A percentile compares a stretch with the other conserved stretches of the same genome.
phyloP scores from a whole-genome alignment of 1,139 yeast species.

The Lodderomyces theae region DNA sequence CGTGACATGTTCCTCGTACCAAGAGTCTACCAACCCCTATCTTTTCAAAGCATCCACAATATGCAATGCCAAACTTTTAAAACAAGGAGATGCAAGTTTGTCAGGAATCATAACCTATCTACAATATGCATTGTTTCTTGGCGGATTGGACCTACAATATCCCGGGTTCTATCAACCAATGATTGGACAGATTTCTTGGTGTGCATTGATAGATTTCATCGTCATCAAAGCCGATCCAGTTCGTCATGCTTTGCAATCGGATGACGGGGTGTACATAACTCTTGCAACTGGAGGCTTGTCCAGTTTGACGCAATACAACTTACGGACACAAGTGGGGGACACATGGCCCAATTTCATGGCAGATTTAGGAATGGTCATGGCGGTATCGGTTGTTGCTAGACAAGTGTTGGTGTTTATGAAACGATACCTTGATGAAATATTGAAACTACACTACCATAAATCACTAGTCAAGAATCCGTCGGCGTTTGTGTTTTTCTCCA shows the following conservation, averaged over 20 bases:
- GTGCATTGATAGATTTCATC: constrained; percentile 34
- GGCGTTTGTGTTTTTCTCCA: constrained; percentile 12
- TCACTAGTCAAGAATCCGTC: constrained; percentile 6
- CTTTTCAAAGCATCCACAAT: constrained; percentile 58
- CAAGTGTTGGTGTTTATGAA: constrained; percentile 23
- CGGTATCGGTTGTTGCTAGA: constrained; percentile 19
- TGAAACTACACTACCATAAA: constrained; percentile 11
- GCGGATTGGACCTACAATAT: constrained; percentile 53
- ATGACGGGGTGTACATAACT: constrained; percentile 37
- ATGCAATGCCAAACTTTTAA: constrained; percentile 55
- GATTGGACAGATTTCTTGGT: constrained; percentile 38
- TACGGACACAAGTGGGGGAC: constrained; percentile 22
- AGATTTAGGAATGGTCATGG: constrained; percentile 28
- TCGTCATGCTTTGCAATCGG: not conserved
- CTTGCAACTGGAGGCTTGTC: constrained; percentile 33
- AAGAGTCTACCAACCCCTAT: constrained; percentile 60
- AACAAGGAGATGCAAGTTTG: constrained; percentile 56
- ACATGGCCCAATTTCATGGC: constrained; percentile 48
- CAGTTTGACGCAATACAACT: constrained; percentile 28
- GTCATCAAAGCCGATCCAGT: constrained; percentile 13
- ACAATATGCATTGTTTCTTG: constrained; percentile 59
- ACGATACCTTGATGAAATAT: constrained; percentile 15
- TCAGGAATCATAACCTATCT: constrained; percentile 49
- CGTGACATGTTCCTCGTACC: constrained; percentile 54
- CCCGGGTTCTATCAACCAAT: constrained; percentile 68